Evolutionary conservation across 2,329 filamentous ascomycete genomes (phyloP), one percentile per base, ranked within the genome.

Genomic region (Cercospora canescens): DNA sequence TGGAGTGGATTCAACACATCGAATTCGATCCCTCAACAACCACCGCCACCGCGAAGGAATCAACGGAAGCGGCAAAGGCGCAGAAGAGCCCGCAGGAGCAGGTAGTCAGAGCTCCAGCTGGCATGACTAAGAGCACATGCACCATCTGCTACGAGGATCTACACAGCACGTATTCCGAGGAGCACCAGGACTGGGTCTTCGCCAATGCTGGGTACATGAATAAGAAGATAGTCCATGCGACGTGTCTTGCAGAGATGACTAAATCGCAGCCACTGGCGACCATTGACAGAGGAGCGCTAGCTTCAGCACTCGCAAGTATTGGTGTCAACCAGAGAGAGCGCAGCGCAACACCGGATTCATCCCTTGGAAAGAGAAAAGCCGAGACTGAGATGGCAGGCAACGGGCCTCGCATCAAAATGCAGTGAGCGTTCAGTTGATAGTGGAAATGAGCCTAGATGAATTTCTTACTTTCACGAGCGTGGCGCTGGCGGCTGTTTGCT

Each of bases 101-200:
- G 72, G 97, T 91, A 76, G 91, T 99, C 12, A 88, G 89, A 2
- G 94, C 95, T 1, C 95, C 94, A 0, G 91, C 94, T 59, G 86
- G 88, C 18, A 85, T 87, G 28, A 84, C 91, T 28, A 87, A 90
- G 65, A 94, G 93, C 75, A 90, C 88, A 16, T 99, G 95, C 75
- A 93, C 93, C 1, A 96, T 99, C 72, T 98, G 95, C 78, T 94
- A 97, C 78, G 95, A 99, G 77, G 91, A 91, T 71, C 98, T 99
- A 73, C 91, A 96, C 80, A 93, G 91, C 70, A 91, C 91, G 70
- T 98, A 93, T 91, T 89, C 94, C 6, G 93, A 96, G 73, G 93
- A 96, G 69, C 91, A 91, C 18, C 93, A 98, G 79, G 94, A 99
- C 75, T 98, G 94, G 86, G 94, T 99, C 45, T 98, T 95, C 92